Conservation (phyloP, 1,284 basidiomycete genomes). For the Malassezia obtusa region DNA sequence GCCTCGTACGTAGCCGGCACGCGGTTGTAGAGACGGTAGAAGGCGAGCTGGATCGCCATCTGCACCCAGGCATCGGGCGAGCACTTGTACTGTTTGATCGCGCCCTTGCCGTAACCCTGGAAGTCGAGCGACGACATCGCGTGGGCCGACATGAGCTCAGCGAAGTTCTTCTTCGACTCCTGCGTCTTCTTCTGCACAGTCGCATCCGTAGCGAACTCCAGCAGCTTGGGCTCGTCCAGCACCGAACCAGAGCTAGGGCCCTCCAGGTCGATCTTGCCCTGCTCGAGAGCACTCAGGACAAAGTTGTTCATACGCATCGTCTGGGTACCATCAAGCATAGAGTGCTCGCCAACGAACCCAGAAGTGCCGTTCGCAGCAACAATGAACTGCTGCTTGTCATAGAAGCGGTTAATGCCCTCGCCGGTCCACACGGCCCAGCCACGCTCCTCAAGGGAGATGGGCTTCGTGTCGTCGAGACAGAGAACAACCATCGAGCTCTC, state of each 20-base stretch:
- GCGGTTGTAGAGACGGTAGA: conserved; percentile 67
- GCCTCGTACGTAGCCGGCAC: conserved; percentile 84
- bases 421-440: conserved; percentile 75
- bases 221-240: conserved; percentile 57
- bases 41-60: conserved; percentile 89
- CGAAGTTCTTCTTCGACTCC: conserved; percentile 61
- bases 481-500: conserved; percentile 82
- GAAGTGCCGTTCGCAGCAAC: conserved; percentile 71
- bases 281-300: conserved; percentile 65
- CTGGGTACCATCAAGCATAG: conserved; percentile 91
- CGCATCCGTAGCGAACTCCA: conserved; percentile 63
- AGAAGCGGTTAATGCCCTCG: conserved; percentile 75
- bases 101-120: conserved; percentile 78
- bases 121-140: conserved; percentile 77
- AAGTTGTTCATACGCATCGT: conserved; percentile 94
- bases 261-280: conserved; percentile 63
- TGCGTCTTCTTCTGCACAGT: conserved; percentile 54
- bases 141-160: conserved; percentile 66
- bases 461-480: conserved; percentile 69
- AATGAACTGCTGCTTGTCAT: conserved; percentile 83
- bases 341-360: conserved; percentile 90
- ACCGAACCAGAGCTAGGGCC: conserved; percentile 53
- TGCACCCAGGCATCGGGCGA: conserved; percentile 92
- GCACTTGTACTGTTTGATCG: conserved; percentile 76
- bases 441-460: conserved; percentile 66